Base-by-base conservation (phyloP, 331 rosid species). In the Rosa hybrid region DNA sequence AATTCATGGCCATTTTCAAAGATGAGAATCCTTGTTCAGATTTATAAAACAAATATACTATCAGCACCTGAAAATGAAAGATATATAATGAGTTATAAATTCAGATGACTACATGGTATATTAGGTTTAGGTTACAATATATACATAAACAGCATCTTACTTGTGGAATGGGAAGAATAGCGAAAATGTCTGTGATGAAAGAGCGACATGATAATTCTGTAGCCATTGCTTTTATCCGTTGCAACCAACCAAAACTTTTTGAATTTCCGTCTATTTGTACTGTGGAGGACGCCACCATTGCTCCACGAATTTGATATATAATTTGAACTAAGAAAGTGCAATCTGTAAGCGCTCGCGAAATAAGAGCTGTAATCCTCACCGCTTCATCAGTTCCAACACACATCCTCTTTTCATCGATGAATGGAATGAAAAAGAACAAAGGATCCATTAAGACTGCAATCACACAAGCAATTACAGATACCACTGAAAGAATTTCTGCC, bases 391-490 rank as follows among this genome's bases (percentile, higher is more conserved):
- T 21, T 3, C 11, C 4, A 23, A 57, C 11, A 20, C 30, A 57
- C 0, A 21, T 0, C 0, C 21, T 1, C 0, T 2, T 1, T 1
- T 20, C 12, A 57, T 57, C 64, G 3, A 57, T 9, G 1, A 1
- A 8, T 57, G 64, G 27, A 57, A 57, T 57, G 27, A 16, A 57
- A 20, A 21, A 21, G 13, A 57, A 57, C 13, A 57, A 57, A 2
- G 64, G 64, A 57, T 57, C 64, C 34, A 21, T 9, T 1, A 10
- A 57, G 30, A 57, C 27, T 57, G 12, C 30, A 20, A n/a, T 7
- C 12, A 57, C 3, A 57, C 64, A 20, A 2, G 12, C 6, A 8
- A 57, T 57, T 23, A 57, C 27, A 0, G 27, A n/a, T 57, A 57
- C 8, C 17, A 5, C n/a, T 0, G 17, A 17, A 53, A 16, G 59